These are phyloP conservation scores for Hemerocallis citrina DNA, from an alignment of 106 monocot genomes.

Conservation along the genomic window DNA sequence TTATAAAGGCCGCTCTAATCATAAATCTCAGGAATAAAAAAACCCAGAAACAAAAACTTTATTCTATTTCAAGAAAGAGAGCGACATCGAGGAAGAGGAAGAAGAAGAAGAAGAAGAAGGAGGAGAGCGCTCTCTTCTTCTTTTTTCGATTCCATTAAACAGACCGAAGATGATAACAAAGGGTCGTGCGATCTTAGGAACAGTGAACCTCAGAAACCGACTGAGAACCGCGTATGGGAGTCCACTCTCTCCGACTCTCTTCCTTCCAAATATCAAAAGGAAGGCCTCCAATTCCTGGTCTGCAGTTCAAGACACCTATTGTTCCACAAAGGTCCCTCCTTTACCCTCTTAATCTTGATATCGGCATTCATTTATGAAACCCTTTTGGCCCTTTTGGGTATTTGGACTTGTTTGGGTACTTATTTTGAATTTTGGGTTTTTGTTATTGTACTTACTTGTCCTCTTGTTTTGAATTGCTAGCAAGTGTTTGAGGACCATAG, in stretches of 20 bases:
- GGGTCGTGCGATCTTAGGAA: background rate
- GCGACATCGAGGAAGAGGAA: background rate
- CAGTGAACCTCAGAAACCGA: background rate
- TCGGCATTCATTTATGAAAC: too few relatives aligned
- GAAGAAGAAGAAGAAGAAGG: background rate
- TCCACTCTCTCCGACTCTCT: background rate
- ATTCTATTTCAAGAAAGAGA: background rate
- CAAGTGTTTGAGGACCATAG: slow-evolving; percentile 76
- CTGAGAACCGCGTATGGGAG: background rate
- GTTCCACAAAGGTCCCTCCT: slow-evolving; percentile 12
- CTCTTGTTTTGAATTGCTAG: slow-evolving; percentile 20
- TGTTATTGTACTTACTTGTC: too few relatives aligned
- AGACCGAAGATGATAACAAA: background rate
- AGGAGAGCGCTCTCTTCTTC: background rate
- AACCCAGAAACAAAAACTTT: too few relatives aligned
- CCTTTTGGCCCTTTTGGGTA: too few relatives aligned
- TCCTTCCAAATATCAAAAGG: slow-evolving; percentile 13
- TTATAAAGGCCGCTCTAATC: too few relatives aligned
- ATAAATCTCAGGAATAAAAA: too few relatives aligned
- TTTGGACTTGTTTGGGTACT: too few relatives aligned
- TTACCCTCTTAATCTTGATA: too few relatives aligned
- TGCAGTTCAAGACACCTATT: slow-evolving; percentile 15
- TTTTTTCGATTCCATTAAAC: background rate
- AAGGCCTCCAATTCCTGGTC: slow-evolving; percentile 16
- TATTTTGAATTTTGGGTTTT: too few relatives aligned